Conservation (phyloP, 2,329 filamentous ascomycete species). For the Aspergillus tubingensis region DNA sequence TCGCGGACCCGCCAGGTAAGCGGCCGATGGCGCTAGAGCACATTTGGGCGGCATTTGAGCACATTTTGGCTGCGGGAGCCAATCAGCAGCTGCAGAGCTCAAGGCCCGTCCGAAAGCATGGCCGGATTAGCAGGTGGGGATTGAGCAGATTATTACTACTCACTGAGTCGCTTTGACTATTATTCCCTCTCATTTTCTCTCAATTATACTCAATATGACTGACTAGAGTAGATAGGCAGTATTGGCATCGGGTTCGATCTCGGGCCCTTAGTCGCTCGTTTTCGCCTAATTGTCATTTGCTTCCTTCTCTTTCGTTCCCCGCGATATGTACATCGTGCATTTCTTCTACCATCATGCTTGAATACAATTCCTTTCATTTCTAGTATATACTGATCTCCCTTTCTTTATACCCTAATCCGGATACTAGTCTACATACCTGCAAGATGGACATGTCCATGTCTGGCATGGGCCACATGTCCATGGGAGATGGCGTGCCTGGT, state of each 20-base stretch:
- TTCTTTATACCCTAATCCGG: background rate
- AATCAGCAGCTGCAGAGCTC: constrained; percentile 6
- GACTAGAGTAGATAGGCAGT: too few relatives aligned
- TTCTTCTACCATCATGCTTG: background rate
- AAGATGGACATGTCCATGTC: constrained; percentile 26
- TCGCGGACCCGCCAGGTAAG: constrained; percentile 5
- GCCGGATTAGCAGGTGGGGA: background rate
- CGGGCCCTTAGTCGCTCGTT: too few relatives aligned
- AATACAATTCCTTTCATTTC: background rate
- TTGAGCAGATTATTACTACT: constrained; percentile 21
- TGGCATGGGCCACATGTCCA: constrained; percentile 44
- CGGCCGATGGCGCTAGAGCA: constrained; percentile 18
- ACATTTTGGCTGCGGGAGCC: constrained; percentile 15
- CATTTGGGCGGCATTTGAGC: constrained; percentile 20
- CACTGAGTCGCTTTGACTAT: constrained; percentile 24
- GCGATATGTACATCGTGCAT: too few relatives aligned
- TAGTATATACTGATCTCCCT: background rate
- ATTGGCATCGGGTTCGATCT: too few relatives aligned
- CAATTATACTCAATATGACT: too few relatives aligned
- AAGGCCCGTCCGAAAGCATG: constrained; percentile 6
- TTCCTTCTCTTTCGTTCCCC: too few relatives aligned
- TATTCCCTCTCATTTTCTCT: background rate
- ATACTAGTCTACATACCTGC: background rate
- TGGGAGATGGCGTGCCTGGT: constrained; percentile 46
- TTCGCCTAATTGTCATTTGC: too few relatives aligned